These are phyloP conservation scores for Bertia moriformis DNA, from an alignment of 2,329 filamentous ascomycete genomes.

Conservation along the genomic window DNA sequence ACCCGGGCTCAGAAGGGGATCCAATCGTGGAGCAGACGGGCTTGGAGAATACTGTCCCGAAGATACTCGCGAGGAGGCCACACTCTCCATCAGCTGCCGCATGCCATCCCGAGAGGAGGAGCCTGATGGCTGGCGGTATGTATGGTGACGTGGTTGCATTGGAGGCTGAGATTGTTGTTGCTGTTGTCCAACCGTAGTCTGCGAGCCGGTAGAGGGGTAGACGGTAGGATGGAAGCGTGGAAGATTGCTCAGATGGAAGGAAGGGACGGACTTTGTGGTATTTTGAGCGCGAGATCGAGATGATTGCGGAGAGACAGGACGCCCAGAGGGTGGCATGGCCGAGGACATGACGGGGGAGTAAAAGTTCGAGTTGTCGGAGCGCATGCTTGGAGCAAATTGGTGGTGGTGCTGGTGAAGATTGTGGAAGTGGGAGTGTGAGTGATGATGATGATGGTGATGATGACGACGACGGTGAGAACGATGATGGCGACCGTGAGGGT, in stretches of 20 bases:
- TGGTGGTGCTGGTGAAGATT: background rate
- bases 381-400: background rate
- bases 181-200: conserved; percentile 11
- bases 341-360: conserved; percentile 14
- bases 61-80: conserved; percentile 11
- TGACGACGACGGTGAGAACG: no score
- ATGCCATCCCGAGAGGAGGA: background rate
- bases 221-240: conserved; percentile 28
- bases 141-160: background rate
- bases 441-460: background rate
- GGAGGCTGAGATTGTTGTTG: conserved; percentile 8
- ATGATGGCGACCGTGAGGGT: no score
- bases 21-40: conserved; percentile 25
- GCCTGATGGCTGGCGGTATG: background rate
- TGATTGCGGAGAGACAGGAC: conserved; percentile 18
- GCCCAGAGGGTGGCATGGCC: conserved; percentile 15
- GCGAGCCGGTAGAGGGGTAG: conserved; percentile 16
- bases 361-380: conserved; percentile 1
- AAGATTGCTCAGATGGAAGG: conserved; percentile 20
- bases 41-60: conserved; percentile 12
- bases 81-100: background rate
- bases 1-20: conserved; percentile 26
- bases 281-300: conserved; percentile 12
- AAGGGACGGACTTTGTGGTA: conserved; percentile 16
- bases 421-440: no score